Evolutionary conservation across 352 stramenopile genomes (phyloP).

Genomic region (Phytopythium montanum): DNA sequence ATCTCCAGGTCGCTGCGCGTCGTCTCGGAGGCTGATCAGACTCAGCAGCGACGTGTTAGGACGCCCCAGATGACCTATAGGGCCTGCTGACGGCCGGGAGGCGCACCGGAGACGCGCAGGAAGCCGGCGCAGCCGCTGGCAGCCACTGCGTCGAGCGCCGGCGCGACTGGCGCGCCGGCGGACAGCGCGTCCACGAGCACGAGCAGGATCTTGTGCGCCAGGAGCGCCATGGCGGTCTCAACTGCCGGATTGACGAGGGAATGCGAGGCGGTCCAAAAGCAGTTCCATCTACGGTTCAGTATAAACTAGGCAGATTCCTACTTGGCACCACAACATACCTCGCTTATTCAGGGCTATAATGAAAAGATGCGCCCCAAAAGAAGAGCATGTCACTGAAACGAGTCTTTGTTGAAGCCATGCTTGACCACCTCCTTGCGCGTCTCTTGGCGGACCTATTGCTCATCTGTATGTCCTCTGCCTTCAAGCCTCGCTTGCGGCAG

Average conservation of each 20-base stretch:
- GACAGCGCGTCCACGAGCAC: constrained; percentile 38
- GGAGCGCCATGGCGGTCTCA: constrained; percentile 23
- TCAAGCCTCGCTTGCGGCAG: background rate
- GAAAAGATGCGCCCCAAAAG: background rate
- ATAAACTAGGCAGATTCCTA: too few relatives aligned
- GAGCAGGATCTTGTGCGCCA: constrained; percentile 51
- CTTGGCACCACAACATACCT: too few relatives aligned
- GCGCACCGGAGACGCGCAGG: constrained; percentile 40
- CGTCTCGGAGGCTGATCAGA: constrained; percentile 5
- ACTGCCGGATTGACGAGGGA: background rate
- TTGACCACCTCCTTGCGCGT: too few relatives aligned
- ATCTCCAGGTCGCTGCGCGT: constrained; percentile 20
- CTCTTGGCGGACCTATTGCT: too few relatives aligned
- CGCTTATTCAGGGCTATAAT: background rate
- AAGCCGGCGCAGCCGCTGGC: constrained; percentile 48
- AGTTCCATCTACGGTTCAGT: too few relatives aligned
- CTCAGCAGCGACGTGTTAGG: background rate
- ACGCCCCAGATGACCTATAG: background rate
- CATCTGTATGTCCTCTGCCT: too few relatives aligned
- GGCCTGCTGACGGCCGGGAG: background rate
- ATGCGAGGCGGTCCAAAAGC: background rate
- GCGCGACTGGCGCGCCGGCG: constrained; percentile 18
- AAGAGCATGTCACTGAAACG: background rate
- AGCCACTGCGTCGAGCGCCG: constrained; percentile 50
- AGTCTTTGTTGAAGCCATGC: background rate